Evolutionary conservation across 2,329 filamentous ascomycete genomes (phyloP), one percentile per base, ranked within the genome.

Genomic region (Chrysoporthe austroafricana): DNA sequence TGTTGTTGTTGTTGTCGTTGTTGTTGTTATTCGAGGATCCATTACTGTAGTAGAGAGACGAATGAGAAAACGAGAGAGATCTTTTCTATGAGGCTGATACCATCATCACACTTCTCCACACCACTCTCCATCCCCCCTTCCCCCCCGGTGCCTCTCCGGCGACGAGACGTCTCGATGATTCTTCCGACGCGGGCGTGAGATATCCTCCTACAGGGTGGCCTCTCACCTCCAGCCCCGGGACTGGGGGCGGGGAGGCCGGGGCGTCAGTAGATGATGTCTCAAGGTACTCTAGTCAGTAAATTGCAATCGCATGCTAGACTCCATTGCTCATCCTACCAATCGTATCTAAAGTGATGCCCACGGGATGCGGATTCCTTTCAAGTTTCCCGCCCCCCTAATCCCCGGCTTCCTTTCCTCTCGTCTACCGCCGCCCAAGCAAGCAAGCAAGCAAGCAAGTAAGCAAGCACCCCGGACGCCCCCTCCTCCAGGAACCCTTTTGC

Each of bases 271-370:
- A 26, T 26, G 26, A 26, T 32, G 1, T 32, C n/a, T 52, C n/a
- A 61, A 61, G 57, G 46, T 65, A 42, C 61, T 61, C 44, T 61
- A 32, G 62, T 61, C 59, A 52, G 60, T 65, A 42, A 68, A 26
- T 26, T 0, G 26, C 26, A 26, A 26, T 26, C 26, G 26, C 26
- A 62, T 66, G 66, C 66, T 66, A 68, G 59, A 66, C 66, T 59
- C 63, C 66, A 36, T 64, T 64, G 46, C 62, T 46, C 50, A 32
- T 50, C 66, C 46, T 48, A 13, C 59, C 56, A 59, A 46, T 32
- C 61, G 32, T 26, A 32, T n/a, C 21, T 62, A 34, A 34, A n/a
- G 32, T 39, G 6, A 36, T 11, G 36, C 16, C 26, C 32, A 60
- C 32, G 42, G 57, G 36, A 60, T 26, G 13, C 39, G 57, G 57